Evolutionary conservation across 2,329 filamentous ascomycete species (phyloP), one percentile per base, ranked within the genome.

Genomic region (Apiospora aurea): DNA sequence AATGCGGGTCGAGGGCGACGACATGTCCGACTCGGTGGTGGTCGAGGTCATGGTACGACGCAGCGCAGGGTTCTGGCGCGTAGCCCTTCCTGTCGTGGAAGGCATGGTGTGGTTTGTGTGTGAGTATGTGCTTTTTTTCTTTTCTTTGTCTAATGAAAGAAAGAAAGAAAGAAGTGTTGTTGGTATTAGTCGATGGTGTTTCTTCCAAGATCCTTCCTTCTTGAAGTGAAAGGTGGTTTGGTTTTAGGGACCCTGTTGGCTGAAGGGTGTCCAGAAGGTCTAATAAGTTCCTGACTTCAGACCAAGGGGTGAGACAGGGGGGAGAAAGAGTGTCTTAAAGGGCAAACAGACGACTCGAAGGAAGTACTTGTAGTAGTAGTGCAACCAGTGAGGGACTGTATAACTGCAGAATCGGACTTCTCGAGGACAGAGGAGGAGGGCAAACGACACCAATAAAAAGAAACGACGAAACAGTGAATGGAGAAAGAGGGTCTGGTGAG

Each of bases 1-100:
- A 61, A 84, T 84, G 72, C 88, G 86, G 16, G 90, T 90, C 4
- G 87, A 88, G 71, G 89, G 88, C 1, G 82, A 80, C 26, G 86
- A 87, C 70, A 83, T 80, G 75, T 86, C 87, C 69, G 82, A 83
- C 64, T 84, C 83, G 29, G 76, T 70, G 18, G 82, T 82, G 71
- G 78, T 80, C 16, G 82, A 80, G 24, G 85, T 86, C 74, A 83
- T 78, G 71, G 86, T 87, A 72, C 88, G 85, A 77, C 86, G 85
- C 70, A 88, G 81, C 70, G 83, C 82, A 68, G 84, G 82, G 78
- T 83, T 82, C 77, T 80, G 83, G 77, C 81, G 81, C 72, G 83
- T 79, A 74, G 83, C 75, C 74, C 86, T 82, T 72, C 85, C 79
- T 67, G 81, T 82, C 74, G 83, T 77, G 72, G 86, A 81, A 77